Base-by-base conservation (phyloP, 1,139 yeast species). In the Taphrina sp. region DNA sequence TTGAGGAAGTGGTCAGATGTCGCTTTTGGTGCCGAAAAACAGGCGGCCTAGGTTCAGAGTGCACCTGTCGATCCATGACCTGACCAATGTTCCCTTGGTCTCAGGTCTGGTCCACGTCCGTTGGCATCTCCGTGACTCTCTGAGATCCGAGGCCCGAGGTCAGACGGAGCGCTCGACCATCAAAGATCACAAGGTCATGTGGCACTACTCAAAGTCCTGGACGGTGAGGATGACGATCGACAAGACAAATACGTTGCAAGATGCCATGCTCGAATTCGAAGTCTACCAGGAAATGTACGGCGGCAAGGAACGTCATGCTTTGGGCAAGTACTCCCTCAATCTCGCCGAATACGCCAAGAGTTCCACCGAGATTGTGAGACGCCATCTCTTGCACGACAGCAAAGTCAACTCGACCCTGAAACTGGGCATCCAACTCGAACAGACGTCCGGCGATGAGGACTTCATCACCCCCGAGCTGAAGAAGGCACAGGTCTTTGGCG, bases 1-100 rank as follows among this genome's bases (percentile, higher is more conserved):
- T 23, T 7, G 7, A 24, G 5, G n/a, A n/a, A n/a, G n/a, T n/a
- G n/a, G n/a, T n/a, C 2, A 24, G 12, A 43, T 43, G 47, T 43
- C 47, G 4, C 47, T 35, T 12, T 28, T 49, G 35, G 45, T 58
- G 2, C 60, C 63, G n/a, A 57, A 60, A 29, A 22, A 53, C 20
- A 55, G 64, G 19, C 52, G 58, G 46, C 79, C 80, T 3, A 77
- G 75, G 64, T 90, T 87, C 68, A 72, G 79, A 52, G 74, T 88
- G 47, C 70, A 75, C 23, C 70, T 89, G 35, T 70, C 76, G 19
- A 76, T 90, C 55, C 78, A 80, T 58, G 95, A 86, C 63, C 73
- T 90, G 52, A 76, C 83, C 28, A 90, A 90, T 65, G 79, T 90
- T 35, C 97, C 97, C 0, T 88, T 86, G 63, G 77, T 85, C 1